Conservation (phyloP, 148 eudicot species). For the Cornus suecica region DNA sequence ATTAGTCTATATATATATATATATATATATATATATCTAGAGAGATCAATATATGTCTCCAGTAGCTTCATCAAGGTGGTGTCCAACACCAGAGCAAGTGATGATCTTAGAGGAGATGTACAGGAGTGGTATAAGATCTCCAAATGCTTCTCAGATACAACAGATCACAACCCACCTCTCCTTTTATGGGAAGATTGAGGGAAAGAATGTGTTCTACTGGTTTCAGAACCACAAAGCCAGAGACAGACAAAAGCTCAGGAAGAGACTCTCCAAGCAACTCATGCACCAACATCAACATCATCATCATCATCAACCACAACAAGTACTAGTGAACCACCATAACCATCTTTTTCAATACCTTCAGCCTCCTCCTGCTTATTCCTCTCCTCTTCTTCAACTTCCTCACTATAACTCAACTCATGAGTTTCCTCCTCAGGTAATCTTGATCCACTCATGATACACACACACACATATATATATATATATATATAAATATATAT, state of each 20-base stretch:
- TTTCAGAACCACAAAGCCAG: conserved; percentile 80
- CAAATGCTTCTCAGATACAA: conserved; percentile 59
- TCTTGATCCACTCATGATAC: neutral
- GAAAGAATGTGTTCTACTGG: conserved; percentile 78
- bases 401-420: neutral
- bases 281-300: conserved; percentile 4
- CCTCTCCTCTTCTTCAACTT: conserved; percentile 8
- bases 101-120: conserved; percentile 73
- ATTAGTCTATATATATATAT: neutral
- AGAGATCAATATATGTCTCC: conserved; percentile 34
- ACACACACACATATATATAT: neutral
- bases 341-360: neutral
- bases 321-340: neutral
- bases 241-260: conserved; percentile 58
- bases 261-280: conserved; percentile 22
- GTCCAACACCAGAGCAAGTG: conserved; percentile 70
- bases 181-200: conserved; percentile 58
- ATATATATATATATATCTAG: neutral
- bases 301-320: conserved; percentile 2
- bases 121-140: conserved; percentile 52
- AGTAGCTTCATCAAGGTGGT: conserved; percentile 56
- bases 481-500: neutral
- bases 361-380: neutral
- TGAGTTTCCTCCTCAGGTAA: conserved; percentile 1
- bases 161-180: conserved; percentile 60